phyloP scores from a whole-genome alignment of 352 stramenopile species.

The Phytophthora pisi region DNA sequence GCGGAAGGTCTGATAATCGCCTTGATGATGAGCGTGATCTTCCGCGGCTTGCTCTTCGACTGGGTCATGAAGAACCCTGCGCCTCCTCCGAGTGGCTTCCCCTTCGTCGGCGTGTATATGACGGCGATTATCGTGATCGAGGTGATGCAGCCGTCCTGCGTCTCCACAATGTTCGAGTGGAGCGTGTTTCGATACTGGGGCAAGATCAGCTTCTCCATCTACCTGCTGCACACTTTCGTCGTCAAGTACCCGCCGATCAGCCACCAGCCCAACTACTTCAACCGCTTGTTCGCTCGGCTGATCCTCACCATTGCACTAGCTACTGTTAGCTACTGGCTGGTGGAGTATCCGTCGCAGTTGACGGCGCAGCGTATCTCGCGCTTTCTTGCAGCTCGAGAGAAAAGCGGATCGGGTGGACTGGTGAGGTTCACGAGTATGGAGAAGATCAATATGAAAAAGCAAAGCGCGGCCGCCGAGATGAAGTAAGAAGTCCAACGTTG shows the following conservation, averaged over 20 bases:
- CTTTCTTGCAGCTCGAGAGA: slow-evolving; percentile 27
- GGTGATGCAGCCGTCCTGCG: slow-evolving; percentile 38
- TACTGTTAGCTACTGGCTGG: slow-evolving; percentile 36
- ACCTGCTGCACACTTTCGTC: slow-evolving; percentile 50
- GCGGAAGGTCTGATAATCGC: slow-evolving; percentile 24
- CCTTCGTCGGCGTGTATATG: slow-evolving; percentile 35
- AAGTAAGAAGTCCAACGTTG: slow-evolving; percentile 4
- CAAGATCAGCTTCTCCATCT: slow-evolving; percentile 58
- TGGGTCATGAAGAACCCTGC: slow-evolving; percentile 39
- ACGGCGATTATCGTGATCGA: slow-evolving; percentile 43
- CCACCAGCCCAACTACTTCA: slow-evolving; percentile 35
- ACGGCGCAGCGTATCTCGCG: slow-evolving; percentile 37
- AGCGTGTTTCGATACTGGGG: slow-evolving; percentile 40
- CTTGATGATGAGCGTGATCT: slow-evolving; percentile 40
- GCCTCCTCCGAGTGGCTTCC: slow-evolving; percentile 19
- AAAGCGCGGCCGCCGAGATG: slow-evolving; percentile 1
- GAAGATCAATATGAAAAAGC: slow-evolving; percentile 18
- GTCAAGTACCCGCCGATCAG: slow-evolving; percentile 25
- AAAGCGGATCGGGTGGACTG: slow-evolving; percentile 7
- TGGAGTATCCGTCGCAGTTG: slow-evolving; percentile 56
- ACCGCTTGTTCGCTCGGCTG: slow-evolving; percentile 44
- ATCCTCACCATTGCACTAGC: slow-evolving; percentile 32
- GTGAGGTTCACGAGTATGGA: slow-evolving; percentile 22
- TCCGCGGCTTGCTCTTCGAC: slow-evolving; percentile 40
- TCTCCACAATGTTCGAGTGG: slow-evolving; percentile 49